Evolutionary conservation across 208 protist species (phyloP).

Genomic region (Trichomonas gallinae): DNA sequence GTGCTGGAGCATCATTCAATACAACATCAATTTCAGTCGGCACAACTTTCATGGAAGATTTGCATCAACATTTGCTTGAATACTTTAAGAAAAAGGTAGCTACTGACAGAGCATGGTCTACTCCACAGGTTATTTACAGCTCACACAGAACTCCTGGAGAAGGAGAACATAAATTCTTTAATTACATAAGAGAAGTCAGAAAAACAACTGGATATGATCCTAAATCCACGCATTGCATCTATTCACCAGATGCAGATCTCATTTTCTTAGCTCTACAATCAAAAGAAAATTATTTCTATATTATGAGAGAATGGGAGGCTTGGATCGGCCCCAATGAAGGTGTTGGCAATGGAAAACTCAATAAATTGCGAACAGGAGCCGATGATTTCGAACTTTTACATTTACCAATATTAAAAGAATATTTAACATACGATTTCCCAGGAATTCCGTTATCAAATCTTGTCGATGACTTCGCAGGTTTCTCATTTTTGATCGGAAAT

Average conservation of each 20-base stretch:
- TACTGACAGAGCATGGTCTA: not conserved
- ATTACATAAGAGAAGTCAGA: slow-evolving; percentile 47
- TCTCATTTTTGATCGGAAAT: not conserved
- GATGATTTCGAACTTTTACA: not conserved
- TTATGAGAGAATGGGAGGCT: not conserved
- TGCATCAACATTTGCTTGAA: not conserved
- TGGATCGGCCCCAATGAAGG: not conserved
- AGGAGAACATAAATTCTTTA: slow-evolving; percentile 19
- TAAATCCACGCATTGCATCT: slow-evolving; percentile 52
- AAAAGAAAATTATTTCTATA: not conserved
- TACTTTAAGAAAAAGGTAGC: not conserved
- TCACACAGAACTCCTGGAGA: not conserved
- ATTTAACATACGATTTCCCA: not conserved
- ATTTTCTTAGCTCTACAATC: not conserved
- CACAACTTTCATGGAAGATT: slow-evolving; percentile 7
- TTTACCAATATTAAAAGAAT: not conserved
- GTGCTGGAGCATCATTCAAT: not conserved
- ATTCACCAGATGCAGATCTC: not conserved
- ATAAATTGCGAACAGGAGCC: not conserved
- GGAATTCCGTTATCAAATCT: not conserved
- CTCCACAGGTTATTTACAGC: not conserved
- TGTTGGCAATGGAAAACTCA: not conserved
- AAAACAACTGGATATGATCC: slow-evolving; percentile 58
- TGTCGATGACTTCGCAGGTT: not conserved
- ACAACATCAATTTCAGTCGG: not conserved